Conservation (phyloP, 371 early-diverging fungal genomes). For the Fennellomyces sp. region DNA sequence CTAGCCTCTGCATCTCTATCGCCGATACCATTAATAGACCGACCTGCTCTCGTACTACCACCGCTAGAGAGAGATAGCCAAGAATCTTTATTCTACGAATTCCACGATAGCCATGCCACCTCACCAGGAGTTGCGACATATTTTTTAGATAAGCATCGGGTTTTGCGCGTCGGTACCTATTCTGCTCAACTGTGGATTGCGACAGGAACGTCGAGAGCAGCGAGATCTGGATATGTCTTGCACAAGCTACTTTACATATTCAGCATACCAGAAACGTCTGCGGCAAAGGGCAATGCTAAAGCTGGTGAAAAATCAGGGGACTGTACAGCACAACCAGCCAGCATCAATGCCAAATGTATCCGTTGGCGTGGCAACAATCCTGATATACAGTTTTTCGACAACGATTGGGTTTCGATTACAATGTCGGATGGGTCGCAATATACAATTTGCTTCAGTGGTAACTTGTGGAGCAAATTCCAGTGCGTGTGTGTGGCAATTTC, state of each 20-base stretch:
- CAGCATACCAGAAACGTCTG: neutral
- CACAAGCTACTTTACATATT: constrained; percentile 1
- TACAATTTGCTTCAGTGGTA: neutral
- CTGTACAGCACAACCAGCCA: neutral
- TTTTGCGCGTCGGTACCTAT: neutral
- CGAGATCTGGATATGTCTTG: neutral
- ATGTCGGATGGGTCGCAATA: neutral
- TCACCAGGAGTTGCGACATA: neutral
- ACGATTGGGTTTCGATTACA: neutral
- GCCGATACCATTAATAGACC: neutral
- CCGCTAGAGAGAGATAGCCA: too few relatives aligned
- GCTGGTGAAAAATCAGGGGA: neutral
- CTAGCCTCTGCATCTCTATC: neutral
- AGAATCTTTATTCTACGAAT: neutral
- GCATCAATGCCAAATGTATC: neutral
- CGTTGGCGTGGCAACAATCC: neutral
- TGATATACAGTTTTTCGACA: neutral
- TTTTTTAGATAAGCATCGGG: neutral
- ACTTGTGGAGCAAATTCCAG: neutral
- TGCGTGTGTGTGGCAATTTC: neutral
- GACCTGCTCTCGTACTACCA: too few relatives aligned
- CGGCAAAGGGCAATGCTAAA: neutral
- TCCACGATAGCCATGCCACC: neutral
- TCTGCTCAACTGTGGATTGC: constrained; percentile 3
- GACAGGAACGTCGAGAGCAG: neutral